Conservation (phyloP, 371 early-diverging fungal species). For the Capniomyces stellatus region DNA sequence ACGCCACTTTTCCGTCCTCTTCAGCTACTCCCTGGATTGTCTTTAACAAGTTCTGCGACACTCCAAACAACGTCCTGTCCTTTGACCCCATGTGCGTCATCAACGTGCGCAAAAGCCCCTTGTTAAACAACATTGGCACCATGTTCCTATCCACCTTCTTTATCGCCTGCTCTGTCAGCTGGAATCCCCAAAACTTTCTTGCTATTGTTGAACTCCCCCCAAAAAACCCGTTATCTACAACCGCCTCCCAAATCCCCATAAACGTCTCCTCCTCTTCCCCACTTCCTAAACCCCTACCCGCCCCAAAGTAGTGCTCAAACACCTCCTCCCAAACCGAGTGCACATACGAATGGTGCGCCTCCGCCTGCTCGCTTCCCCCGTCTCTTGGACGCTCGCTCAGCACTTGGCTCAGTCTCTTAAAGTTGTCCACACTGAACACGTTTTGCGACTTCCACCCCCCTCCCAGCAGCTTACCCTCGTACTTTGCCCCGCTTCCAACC, state of each 20-base stretch:
- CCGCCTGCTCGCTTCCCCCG: not conserved
- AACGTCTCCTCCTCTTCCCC: slow-evolving; percentile 33
- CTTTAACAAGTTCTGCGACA: slow-evolving; percentile 51
- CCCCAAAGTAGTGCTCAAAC: slow-evolving; percentile 32
- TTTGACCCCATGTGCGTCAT: not conserved
- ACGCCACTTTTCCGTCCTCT: slow-evolving; percentile 16
- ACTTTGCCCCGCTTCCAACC: slow-evolving; percentile 9
- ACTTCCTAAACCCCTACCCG: slow-evolving; percentile 7
- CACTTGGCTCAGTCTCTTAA: not conserved
- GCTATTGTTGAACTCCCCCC: slow-evolving; percentile 46
- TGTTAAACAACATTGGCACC: slow-evolving; percentile 55
- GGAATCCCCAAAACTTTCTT: slow-evolving; percentile 75
- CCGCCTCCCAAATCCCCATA: slow-evolving; percentile 57
- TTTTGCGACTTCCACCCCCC: not conserved
- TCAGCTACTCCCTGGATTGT: not conserved
- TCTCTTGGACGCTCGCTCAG: not conserved
- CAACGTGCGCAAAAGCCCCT: not conserved
- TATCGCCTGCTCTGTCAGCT: slow-evolving; percentile 42
- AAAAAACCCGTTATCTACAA: slow-evolving; percentile 62
- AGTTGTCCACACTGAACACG: not conserved
- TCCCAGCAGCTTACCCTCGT: slow-evolving; percentile 25
- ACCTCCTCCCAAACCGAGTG: slow-evolving; percentile 65
- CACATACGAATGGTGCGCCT: slow-evolving; percentile 38
- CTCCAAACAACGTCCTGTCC: slow-evolving; percentile 55
- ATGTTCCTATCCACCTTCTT: slow-evolving; percentile 36